Percentiles rank a stretch among this genome's conserved stretches.
Conservation (phyloP, 2,329 filamentous ascomycete genomes). For the Paramyrothecium roridum region DNA sequence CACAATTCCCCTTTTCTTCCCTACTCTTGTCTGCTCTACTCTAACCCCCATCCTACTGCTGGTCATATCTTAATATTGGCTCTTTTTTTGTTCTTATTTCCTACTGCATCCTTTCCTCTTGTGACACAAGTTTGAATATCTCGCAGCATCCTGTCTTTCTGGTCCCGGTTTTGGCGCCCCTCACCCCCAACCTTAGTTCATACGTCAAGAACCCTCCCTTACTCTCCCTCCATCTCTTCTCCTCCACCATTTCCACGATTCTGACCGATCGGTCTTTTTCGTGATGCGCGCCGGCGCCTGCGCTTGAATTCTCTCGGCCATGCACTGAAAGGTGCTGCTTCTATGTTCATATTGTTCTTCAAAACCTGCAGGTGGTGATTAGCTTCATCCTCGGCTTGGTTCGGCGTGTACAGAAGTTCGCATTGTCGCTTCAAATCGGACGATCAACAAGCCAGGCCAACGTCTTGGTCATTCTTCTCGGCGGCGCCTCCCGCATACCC, state of each 20-base stretch:
- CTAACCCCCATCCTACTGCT: no score
- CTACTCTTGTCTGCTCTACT: no score
- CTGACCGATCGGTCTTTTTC: neutral
- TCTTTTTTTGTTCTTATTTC: neutral
- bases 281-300: neutral
- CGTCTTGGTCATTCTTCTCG: slow-evolving; percentile 3
- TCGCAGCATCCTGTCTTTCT: no score
- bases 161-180: no score
- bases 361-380: neutral
- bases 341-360: neutral
- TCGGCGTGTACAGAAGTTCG: no score
- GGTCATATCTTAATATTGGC: no score
- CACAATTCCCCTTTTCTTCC: neutral
- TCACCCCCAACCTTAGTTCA: no score
- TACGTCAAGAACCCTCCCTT: neutral
- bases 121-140: no score
- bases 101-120: neutral
- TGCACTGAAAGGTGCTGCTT: neutral
- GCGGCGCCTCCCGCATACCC: slow-evolving; percentile 8
- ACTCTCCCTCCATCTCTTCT: neutral
- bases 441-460: neutral
- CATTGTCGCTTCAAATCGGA: no score
- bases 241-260: neutral
- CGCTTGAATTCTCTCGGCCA: neutral
- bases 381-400: neutral